Evolutionary conservation across 176 grass and related monocot species (phyloP).

Genomic region (Avena insularis): DNA sequence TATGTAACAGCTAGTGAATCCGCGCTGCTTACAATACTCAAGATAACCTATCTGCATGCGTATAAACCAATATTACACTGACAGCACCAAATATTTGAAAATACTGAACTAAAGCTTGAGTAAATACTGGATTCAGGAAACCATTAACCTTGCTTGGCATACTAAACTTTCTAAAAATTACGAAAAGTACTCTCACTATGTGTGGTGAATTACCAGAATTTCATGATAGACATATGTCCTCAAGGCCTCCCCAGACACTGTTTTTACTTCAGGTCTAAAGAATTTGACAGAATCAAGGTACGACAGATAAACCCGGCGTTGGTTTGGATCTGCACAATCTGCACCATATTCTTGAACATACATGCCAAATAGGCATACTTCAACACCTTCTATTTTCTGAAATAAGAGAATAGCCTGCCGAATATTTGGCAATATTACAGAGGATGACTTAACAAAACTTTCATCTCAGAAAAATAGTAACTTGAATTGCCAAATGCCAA

Average conservation of each 20-base stretch:
- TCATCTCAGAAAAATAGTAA: not conserved
- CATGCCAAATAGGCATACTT: slow-evolving; percentile 97
- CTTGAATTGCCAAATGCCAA: slow-evolving; percentile 20
- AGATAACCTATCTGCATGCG: slow-evolving; percentile 86
- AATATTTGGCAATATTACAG: slow-evolving; percentile 22
- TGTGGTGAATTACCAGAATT: slow-evolving; percentile 77
- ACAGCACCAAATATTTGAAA: slow-evolving; percentile 8
- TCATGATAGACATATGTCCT: slow-evolving; percentile 96
- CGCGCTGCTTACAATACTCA: slow-evolving; percentile 83
- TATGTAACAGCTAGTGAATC: slow-evolving; percentile 98
- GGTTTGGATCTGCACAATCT: slow-evolving; percentile 80
- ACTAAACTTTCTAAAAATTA: slow-evolving; percentile 23
- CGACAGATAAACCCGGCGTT: slow-evolving; percentile 88
- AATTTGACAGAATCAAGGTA: slow-evolving; percentile 98
- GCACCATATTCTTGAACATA: slow-evolving; percentile 98
- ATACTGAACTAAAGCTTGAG: not conserved
- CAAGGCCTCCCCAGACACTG: slow-evolving; percentile 76
- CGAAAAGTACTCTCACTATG: not conserved
- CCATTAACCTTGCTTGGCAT: slow-evolving; percentile 1
- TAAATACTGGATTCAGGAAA: slow-evolving; percentile 28
- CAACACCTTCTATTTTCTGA: slow-evolving; percentile 94
- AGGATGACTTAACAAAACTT: slow-evolving; percentile 23
- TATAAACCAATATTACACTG: slow-evolving; percentile 29
- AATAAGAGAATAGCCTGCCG: slow-evolving; percentile 90
- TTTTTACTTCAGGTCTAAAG: slow-evolving; percentile 84